Evolutionary conservation across 208 protist species (phyloP), one percentile per base, ranked within the genome.

Genomic region (Acanthamoeba rhysodes): DNA sequence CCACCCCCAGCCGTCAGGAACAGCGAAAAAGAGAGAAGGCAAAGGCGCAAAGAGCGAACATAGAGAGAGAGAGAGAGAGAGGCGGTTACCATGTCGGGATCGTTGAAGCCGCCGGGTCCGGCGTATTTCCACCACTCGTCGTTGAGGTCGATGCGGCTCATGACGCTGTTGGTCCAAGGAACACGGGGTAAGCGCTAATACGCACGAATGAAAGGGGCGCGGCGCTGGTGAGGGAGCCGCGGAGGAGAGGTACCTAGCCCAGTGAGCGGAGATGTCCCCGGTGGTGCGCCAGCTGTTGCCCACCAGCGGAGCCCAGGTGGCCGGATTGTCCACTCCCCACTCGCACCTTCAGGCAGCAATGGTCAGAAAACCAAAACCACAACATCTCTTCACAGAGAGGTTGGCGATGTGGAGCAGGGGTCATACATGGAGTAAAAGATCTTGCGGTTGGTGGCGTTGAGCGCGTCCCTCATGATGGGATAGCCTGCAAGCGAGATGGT

Each of bases 261-360:
- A 96, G 16, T n/a, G 57, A 27, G 96, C 91, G 6, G 92, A 9
- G 32, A 96, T 97, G 48, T 96, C 95, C 9, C 95, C 96, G 29
- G 97, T 97, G 0, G 96, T 97, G 72, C 97, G 94, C 96, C 96
- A 97, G 37, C 70, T 94, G 85, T 97, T 97, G 48, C 96, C 97
- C 48, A 97, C 76, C 8, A 14, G 20, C 1, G 48, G 5, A 20
- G 88, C 95, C 95, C 95, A 97, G 4, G 29, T 95, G 37, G 84
- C 95, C 29, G 96, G 94, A 29, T 96, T 88, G 24, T 96, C 95
- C 27, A 90, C 48, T 27, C 96, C 97, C 96, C 97, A 97, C 32
- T 96, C 95, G 74, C 97, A 97, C 5, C 96, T 87, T 24, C 24
- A 82, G n/a, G n/a, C n/a, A n/a, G n/a, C n/a, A n/a, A n/a, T n/a